Base-by-base conservation (phyloP, 768 basidiomycete genomes). In the Amylocystis lapponica region DNA sequence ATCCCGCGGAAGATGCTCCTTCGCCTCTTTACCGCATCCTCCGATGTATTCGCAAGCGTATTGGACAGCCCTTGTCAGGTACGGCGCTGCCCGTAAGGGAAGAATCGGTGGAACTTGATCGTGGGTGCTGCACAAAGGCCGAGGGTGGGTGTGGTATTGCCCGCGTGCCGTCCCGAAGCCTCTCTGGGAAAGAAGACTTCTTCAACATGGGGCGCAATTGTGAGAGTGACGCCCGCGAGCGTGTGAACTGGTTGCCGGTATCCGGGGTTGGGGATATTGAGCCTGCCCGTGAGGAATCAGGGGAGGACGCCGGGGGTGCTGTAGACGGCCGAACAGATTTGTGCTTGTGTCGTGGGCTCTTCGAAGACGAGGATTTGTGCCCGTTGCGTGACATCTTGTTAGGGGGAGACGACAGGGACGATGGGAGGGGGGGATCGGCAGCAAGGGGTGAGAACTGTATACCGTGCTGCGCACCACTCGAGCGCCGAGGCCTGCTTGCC, bases 1-100 rank as follows among this genome's bases (percentile, higher is more conserved):
- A 73, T 58, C 16, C 65, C 65, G 5, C 65, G 73, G 31, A 74
- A 56, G 37, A 74, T 57, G n/a, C 62, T 60, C 47, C 65, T 71
- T 29, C 50, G 48, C 36, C 54, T 56, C 54, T 58, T 68, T 29
- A 48, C 43, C 13, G 42, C 21, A 22, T 51, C 52, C 22, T 55
- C 55, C 12, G 53, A 32, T 12, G 36, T 29, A 16, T 52, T 50
- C 16, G 30, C 27, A 16, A 47, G 34, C 33, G 39, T 25, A 12
- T 48, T 45, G 9, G 49, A 36, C 4, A 38, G 19, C 20, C 20
- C 17, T 26, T 42, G 8, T 42, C 45, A 5, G 34, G 39, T 36
- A 27, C 38, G 19, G 43, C 34, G 20, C 43, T 53, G 17, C 59
- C 45, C 2, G 36, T 16, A 16, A 60, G 47, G 6, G 53, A 50